Evolutionary conservation across 139 green algal species (phyloP), one percentile per base, ranked within the genome.

Genomic region (Deuterostichococcus epilithicus): DNA sequence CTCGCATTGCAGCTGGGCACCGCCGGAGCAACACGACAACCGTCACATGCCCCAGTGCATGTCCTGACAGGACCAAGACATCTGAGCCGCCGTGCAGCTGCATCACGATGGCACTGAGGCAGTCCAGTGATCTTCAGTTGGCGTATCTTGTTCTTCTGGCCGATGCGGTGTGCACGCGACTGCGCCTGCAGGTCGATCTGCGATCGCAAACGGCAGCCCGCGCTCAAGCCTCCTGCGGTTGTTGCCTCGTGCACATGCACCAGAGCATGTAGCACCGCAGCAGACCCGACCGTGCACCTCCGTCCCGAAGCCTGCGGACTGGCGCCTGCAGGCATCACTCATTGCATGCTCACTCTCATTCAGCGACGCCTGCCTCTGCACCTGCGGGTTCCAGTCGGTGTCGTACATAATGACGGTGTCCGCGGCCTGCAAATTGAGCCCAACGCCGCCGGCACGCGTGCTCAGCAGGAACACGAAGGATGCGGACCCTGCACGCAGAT

Each of bases 71-170:
- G n/a, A n/a, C n/a, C n/a, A n/a, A n/a, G n/a, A n/a, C n/a, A n/a
- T n/a, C n/a, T n/a, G n/a, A n/a, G n/a, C n/a, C n/a, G n/a, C n/a
- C n/a, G n/a, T n/a, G n/a, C n/a, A n/a, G n/a, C n/a, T n/a, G n/a
- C n/a, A n/a, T n/a, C n/a, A n/a, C n/a, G n/a, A n/a, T n/a, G n/a
- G n/a, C n/a, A n/a, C n/a, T n/a, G n/a, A n/a, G n/a, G n/a, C n/a
- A n/a, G n/a, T n/a, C n/a, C n/a, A n/a, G n/a, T n/a, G n/a, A n/a
- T n/a, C n/a, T n/a, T n/a, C n/a, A n/a, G n/a, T 28, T 30, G 3
- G n/a, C 63, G 81, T 67, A 97, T 94, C 87, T 97, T 89, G 78
- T 94, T 96, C 84, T 94, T 97, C 87, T 98, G 94, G 1, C 94
- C 94, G 76, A 98, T 97, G 36, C 94, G 89, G 76, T 98, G 94